Evolutionary conservation across 306 rosid genomes (phyloP).

Genomic region (Medicago lupulina): DNA sequence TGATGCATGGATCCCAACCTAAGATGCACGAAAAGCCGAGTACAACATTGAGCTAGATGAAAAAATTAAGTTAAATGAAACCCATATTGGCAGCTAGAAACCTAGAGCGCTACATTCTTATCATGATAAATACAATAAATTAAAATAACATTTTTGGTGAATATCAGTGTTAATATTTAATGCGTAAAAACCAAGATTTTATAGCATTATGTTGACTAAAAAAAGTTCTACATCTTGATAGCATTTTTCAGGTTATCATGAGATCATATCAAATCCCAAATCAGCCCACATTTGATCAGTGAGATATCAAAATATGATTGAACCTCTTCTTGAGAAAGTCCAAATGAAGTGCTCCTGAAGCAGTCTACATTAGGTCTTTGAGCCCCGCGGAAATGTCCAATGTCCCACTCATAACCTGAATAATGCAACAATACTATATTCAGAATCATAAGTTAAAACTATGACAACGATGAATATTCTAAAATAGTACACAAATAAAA

Average conservation of each 20-base stretch:
- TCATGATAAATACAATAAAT: constrained; percentile 7
- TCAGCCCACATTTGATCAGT: constrained; percentile 26
- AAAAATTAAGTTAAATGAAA: constrained; percentile 18
- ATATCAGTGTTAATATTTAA: neutral
- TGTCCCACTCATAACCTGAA: constrained; percentile 97
- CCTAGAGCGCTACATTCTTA: constrained; percentile 27
- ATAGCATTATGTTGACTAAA: constrained; percentile 13
- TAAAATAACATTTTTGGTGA: constrained; percentile 12
- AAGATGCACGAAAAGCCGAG: constrained; percentile 21
- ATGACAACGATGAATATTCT: constrained; percentile 8
- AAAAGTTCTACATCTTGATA: constrained; percentile 22
- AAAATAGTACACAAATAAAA: constrained; percentile 15
- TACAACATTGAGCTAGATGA: constrained; percentile 17
- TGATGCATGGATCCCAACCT: constrained; percentile 28
- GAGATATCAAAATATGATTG: constrained; percentile 41
- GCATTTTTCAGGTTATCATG: constrained; percentile 36
- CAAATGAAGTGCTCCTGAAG: constrained; percentile 94
- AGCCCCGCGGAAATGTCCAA: constrained; percentile 88
- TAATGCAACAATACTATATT: constrained; percentile 44
- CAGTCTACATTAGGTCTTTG: constrained; percentile 84
- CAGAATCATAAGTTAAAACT: constrained; percentile 43
- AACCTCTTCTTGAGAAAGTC: constrained; percentile 76
- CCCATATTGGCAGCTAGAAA: constrained; percentile 10
- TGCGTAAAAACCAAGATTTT: constrained; percentile 33
- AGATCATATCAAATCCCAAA: constrained; percentile 28